phyloP scores from a whole-genome alignment of 495 filamentous ascomycete species.

The Podospora bellae-mahoneyi region DNA sequence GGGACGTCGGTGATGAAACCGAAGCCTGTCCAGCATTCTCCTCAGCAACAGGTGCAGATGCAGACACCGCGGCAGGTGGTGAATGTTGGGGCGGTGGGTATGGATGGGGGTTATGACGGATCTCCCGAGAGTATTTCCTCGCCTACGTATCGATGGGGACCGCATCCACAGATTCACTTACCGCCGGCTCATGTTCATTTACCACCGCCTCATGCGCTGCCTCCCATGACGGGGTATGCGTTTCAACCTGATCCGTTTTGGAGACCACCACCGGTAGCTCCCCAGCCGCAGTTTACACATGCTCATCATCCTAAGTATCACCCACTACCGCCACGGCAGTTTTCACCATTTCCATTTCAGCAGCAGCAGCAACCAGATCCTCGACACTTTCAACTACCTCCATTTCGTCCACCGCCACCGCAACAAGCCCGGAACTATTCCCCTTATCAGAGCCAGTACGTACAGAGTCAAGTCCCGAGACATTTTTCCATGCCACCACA shows the following conservation, averaged over 20 bases:
- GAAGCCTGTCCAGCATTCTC: not conserved
- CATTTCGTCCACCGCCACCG: not conserved
- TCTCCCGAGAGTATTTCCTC: not conserved
- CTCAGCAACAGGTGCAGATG: not conserved
- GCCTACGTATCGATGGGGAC: not conserved
- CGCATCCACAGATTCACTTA: not conserved
- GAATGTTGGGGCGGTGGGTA: not conserved
- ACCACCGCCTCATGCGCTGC: not conserved
- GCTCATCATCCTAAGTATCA: not conserved
- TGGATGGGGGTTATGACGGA: not conserved
- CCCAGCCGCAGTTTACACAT: not conserved
- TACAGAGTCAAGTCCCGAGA: not conserved
- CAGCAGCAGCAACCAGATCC: not conserved
- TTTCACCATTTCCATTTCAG: not conserved
- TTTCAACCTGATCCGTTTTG: not conserved
- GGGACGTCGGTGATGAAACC: not conserved
- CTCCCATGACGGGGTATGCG: not conserved
- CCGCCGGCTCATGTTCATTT: not conserved
- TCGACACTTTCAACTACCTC: not conserved
- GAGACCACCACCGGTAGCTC: not conserved
- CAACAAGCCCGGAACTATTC: not conserved
- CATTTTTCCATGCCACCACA: not conserved
- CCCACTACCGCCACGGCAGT: not conserved
- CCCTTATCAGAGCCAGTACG: not conserved
- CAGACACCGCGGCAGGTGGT: not conserved